Evolutionary conservation across 208 protist species (phyloP), one percentile per base, ranked within the genome.

Genomic region (Acanthamoeba sp.): DNA sequence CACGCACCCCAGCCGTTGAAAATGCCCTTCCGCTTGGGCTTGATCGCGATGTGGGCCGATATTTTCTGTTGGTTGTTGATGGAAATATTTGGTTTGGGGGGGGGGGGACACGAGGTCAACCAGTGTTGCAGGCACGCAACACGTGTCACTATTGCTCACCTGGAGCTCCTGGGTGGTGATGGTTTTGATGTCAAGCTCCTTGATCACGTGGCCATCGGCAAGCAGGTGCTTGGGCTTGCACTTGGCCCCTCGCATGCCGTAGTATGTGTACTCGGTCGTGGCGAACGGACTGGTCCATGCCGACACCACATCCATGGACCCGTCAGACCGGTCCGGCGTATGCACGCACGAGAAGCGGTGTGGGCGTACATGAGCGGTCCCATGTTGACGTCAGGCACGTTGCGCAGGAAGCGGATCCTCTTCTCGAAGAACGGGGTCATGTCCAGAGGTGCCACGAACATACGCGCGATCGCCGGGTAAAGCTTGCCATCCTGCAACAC

Each of bases 401-500:
- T 38, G 27, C 50, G 42, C 45, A 88, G 20, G 48, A 88, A 88
- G 4, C 32, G 29, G 80, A 62, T 34, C 27, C 80, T 29, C 80
- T 88, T 88, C 32, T 88, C 16, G 80, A 88, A 88, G 29, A 62
- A 55, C 14, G 80, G 18, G 29, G 48, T 88, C 80, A 88, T 88
- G 50, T 88, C 80, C 24, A 88, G 48, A 10, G 88, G 88, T 12
- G 62, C 88, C 7, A 93, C 42, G 48, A 62, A 93, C 57, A 93
- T 52, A 32, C 48, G 36, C 22, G 88, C 88, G 29, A 93, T 78
- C n/a, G 50, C 88, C n/a, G 88, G 88, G 27, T 93, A 93, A 32
- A 93, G 14, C 40, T 57, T 78, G 2, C 88, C 88, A 14, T 48
- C 88, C 59, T 64, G 6, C 73, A 78, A 0, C 3, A 48, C 73